Percentiles rank a stretch among this genome's conserved stretches.
Evolutionary conservation across 495 filamentous ascomycete species (phyloP).

Genomic region (Cudoniella acicularis): DNA sequence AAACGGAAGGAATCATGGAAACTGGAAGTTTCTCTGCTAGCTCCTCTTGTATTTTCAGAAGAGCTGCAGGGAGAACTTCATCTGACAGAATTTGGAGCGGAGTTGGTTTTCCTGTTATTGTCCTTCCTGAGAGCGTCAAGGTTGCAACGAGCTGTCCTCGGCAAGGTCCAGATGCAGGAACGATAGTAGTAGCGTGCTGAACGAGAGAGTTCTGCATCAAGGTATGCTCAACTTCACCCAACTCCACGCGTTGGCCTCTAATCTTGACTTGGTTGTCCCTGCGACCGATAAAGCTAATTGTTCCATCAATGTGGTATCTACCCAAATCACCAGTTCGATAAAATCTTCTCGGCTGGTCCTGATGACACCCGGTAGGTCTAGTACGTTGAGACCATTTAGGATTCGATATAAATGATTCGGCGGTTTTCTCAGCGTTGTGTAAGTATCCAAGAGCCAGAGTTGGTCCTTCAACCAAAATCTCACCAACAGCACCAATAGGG

Average conservation of each 20-base stretch:
- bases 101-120: not conserved
- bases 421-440: slow-evolving; percentile 3
- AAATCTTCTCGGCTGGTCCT: slow-evolving; percentile 35
- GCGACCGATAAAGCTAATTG: slow-evolving; percentile 31
- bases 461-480: slow-evolving; percentile 14
- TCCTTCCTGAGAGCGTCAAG: not conserved
- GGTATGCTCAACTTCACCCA: slow-evolving; percentile 24
- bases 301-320: slow-evolving; percentile 31
- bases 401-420: slow-evolving; percentile 27
- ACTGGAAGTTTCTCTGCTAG: not conserved
- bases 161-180: not conserved
- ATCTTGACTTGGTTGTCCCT: slow-evolving; percentile 29
- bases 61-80: not conserved
- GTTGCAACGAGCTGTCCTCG: not conserved
- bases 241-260: slow-evolving; percentile 27
- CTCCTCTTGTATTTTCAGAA: not conserved
- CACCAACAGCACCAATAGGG: slow-evolving; percentile 12
- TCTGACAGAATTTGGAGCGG: not conserved
- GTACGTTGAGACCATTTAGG: slow-evolving; percentile 9
- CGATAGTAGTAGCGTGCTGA: not conserved
- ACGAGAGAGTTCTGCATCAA: not conserved
- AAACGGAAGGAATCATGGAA: not conserved
- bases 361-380: slow-evolving; percentile 8
- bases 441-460: slow-evolving; percentile 50
- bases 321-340: slow-evolving; percentile 44